Base-by-base conservation (phyloP, 129 eudicot species). In the Dittrichia graveolens region DNA sequence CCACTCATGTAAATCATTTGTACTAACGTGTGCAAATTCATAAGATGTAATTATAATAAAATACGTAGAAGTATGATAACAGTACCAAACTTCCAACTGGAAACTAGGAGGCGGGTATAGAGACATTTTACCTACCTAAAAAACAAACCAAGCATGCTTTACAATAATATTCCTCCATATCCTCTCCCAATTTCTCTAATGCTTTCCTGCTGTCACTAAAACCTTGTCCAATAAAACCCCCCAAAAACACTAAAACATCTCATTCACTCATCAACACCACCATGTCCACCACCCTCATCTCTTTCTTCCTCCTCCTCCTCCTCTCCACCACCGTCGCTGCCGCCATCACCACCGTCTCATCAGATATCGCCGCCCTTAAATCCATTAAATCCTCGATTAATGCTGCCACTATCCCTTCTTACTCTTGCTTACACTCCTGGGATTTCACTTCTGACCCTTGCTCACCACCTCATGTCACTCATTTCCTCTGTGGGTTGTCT, bases 401-500 rank as follows among this genome's bases (percentile, higher is more conserved):
- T 14, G 80, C 92, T 15, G 12, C 85, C 67, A 60, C 92, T 0
- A 84, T 89, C 52, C 90, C 88, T 6, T 82, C 92, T 3, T 77
- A 59, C 65, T 80, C 96, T 43, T 89, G 96, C 56, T 76, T 89
- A 48, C 71, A 71, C 48, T 82, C 90, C 3, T 89, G 96, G 96
- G 79, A 86, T 45, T 89, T 89, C 83, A 56, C 85, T 61, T 72
- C 80, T 68, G 96, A 84, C 70, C 92, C 92, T 2, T 87, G 91
- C 72, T 60, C 87, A 16, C 80, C 50, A 39, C 96, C 98, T 3
- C 84, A 78, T 11, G 44, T 80, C 8, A 87, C 86, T 60, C 87
- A 87, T 77, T 92, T 92, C 69, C 79, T 81, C 0, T 92, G 97
- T 55, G 97, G 96, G 19, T 42, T 92, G 24, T 14, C 85, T 34